phyloP scores from a whole-genome alignment of 2,329 filamentous ascomycete genomes.

The Monosporascus sp. region DNA sequence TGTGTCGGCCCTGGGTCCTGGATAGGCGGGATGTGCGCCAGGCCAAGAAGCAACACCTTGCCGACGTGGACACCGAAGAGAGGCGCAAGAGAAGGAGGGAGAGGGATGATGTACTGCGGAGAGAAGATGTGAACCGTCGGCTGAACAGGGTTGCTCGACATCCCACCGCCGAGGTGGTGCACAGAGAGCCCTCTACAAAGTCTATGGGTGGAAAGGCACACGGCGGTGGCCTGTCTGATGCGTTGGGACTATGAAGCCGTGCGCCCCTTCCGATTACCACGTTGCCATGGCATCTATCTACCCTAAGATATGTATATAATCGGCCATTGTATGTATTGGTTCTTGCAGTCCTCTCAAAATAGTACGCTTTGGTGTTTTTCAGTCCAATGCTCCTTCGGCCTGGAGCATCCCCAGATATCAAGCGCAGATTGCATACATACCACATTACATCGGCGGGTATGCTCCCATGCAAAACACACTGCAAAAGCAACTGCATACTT shows the following conservation, averaged over 20 bases:
- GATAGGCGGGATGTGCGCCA: conserved; percentile 40
- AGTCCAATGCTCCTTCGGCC: too few relatives aligned
- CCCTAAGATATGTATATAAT: too few relatives aligned
- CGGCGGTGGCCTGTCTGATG: conserved; percentile 24
- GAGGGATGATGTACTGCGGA: conserved; percentile 5
- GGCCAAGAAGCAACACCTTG: conserved; percentile 43
- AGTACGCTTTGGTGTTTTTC: too few relatives aligned
- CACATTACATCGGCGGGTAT: too few relatives aligned
- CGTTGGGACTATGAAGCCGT: conserved; percentile 25
- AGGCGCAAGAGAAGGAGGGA: conserved; percentile 15
- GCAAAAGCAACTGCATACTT: neutral
- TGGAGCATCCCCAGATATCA: too few relatives aligned
- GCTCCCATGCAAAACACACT: too few relatives aligned
- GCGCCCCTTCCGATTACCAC: too few relatives aligned
- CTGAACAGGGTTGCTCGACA: neutral
- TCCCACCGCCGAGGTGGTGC: conserved; percentile 4
- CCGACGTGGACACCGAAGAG: conserved; percentile 17
- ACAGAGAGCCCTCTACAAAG: conserved; percentile 13
- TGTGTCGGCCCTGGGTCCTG: conserved; percentile 51
- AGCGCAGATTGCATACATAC: too few relatives aligned
- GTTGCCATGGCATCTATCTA: too few relatives aligned
- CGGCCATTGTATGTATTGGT: too few relatives aligned
- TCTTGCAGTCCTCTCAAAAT: too few relatives aligned
- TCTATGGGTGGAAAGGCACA: conserved; percentile 6
- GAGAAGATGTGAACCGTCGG: neutral